A percentile compares a stretch with the other conserved stretches of the same genome.
Conservation (phyloP, 2,329 filamentous ascomycete genomes). For the Aspergillus sp. region DNA sequence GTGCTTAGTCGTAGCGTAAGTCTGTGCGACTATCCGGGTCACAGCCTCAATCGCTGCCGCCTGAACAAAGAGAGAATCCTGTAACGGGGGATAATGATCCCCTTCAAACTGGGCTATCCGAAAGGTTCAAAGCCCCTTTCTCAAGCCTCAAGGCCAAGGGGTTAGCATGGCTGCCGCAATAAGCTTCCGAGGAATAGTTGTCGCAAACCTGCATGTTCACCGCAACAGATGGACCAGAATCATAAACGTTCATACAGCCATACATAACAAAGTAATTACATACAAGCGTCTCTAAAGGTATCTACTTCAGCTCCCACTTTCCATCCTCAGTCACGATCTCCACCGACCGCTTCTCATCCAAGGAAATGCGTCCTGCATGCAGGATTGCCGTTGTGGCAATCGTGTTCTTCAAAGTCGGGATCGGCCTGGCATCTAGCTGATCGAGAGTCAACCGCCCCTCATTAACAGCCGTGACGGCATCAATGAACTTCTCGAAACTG, state of each 20-base stretch:
- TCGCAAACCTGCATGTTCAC: background rate
- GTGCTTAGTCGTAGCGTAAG: background rate
- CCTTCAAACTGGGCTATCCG: background rate
- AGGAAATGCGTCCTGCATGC: conserved; percentile 78
- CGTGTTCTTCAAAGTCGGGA: conserved; percentile 86
- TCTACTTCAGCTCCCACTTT: conserved; percentile 65
- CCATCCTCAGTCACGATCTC: conserved; percentile 58
- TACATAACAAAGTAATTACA: background rate
- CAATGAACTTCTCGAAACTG: conserved; percentile 93
- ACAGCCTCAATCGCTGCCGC: background rate
- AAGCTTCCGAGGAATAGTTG: background rate
- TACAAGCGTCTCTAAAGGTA: background rate
- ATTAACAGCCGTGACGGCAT: conserved; percentile 78
- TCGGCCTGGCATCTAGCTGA: conserved; percentile 74
- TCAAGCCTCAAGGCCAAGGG: background rate
- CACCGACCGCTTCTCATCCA: conserved; percentile 79
- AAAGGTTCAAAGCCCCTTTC: background rate
- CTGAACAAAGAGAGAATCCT: background rate
- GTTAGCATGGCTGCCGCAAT: background rate
- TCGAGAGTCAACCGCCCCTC: conserved; percentile 70
- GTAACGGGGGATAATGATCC: background rate
- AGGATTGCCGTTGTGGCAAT: conserved; percentile 90
- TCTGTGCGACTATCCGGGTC: background rate
- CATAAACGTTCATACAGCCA: background rate
- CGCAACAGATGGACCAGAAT: background rate